Conservation (phyloP, 2,329 filamentous ascomycete genomes). For the Didymella sp. region DNA sequence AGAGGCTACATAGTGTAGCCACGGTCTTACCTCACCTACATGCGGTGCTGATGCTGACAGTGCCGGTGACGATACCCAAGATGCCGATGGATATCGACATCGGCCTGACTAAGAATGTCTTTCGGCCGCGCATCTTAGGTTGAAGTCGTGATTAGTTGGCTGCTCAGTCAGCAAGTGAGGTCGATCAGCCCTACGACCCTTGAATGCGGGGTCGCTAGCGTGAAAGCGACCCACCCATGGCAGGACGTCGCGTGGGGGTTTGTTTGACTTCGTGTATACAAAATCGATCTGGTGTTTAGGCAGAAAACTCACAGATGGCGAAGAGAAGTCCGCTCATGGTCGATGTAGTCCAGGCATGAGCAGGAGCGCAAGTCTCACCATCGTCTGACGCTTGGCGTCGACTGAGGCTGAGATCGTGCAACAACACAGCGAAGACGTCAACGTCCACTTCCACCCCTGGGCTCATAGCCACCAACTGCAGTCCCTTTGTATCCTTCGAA, state of each 20-base stretch:
- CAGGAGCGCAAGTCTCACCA: not conserved
- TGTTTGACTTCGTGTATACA: no score
- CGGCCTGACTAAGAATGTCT: conserved; percentile 13
- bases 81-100: conserved; percentile 15
- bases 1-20: not conserved
- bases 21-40: not conserved
- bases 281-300: no score
- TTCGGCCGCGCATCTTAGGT: conserved; percentile 10
- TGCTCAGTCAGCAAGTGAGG: conserved; percentile 5
- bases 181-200: not conserved
- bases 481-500: not conserved
- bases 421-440: not conserved
- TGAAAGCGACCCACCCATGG: not conserved
- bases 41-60: not conserved
- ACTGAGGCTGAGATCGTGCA: not conserved
- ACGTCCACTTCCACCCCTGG: not conserved
- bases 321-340: not conserved
- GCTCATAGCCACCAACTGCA: not conserved
- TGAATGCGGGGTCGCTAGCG: conserved; percentile 10
- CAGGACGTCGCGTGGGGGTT: conserved; percentile 1
- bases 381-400: conserved; percentile 2
- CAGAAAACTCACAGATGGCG: no score
- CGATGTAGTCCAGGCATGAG: not conserved
- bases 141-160: not conserved
- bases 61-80: conserved; percentile 4